phyloP scores from a whole-genome alignment of 495 filamentous ascomycete species.

The Margaritispora aquatica region DNA sequence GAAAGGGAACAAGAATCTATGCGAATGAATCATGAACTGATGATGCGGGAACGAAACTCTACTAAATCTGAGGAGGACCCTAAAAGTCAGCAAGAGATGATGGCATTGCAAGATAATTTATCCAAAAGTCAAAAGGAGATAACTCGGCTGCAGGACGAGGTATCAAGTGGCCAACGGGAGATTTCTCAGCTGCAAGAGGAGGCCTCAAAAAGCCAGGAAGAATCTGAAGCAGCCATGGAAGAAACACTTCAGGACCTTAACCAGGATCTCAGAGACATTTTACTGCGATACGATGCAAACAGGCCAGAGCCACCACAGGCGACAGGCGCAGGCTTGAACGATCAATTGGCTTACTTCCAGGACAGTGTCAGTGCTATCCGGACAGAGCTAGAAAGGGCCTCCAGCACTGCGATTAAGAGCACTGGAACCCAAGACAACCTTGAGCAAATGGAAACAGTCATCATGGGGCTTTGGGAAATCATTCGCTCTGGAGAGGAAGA shows the following conservation, averaged over 20 bases:
- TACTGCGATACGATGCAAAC: constrained; percentile 40
- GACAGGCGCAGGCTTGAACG: constrained; percentile 36
- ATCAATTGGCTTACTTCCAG: constrained; percentile 49
- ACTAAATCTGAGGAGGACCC: not conserved
- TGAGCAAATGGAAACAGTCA: constrained; percentile 51
- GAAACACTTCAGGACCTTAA: constrained; percentile 46
- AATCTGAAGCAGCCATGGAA: constrained; percentile 29
- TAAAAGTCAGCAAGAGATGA: constrained; percentile 11
- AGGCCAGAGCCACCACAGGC: constrained; percentile 43
- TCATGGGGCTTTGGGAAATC: constrained; percentile 68
- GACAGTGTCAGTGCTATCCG: constrained; percentile 32
- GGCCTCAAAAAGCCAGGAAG: constrained; percentile 3
- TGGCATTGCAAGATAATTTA: too few species aligned
- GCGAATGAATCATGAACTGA: not conserved
- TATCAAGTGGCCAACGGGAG: too few species aligned
- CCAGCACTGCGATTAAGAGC: constrained; percentile 9
- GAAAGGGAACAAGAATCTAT: not conserved
- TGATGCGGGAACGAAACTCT: not conserved
- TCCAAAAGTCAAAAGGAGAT: too few species aligned
- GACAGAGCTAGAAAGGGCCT: constrained; percentile 23
- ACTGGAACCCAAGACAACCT: constrained; percentile 27
- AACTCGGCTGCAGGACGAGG: too few species aligned
- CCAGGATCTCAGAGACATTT: constrained; percentile 42
- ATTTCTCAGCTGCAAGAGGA: too few species aligned
- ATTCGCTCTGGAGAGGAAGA: constrained; percentile 58